These are phyloP conservation scores for Ajuga reptans DNA, from an alignment of 305 asterid genomes.

Conservation along the genomic window DNA sequence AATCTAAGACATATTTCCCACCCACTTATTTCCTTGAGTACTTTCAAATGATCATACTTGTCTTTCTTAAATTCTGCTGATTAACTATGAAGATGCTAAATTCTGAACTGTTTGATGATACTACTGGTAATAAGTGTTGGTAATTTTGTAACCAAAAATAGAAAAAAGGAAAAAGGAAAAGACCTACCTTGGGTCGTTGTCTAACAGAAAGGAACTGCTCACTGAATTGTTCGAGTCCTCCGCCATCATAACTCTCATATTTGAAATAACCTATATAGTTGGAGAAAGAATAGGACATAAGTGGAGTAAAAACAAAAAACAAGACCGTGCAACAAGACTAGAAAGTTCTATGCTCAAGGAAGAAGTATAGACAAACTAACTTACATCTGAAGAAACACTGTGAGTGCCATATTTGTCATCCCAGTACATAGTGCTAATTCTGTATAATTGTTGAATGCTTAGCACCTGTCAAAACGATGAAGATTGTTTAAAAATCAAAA, in stretches of 20 bases:
- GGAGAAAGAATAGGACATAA: slow-evolving; percentile 16
- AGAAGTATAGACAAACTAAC: slow-evolving; percentile 15
- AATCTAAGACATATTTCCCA: not conserved
- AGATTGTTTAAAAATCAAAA: not conserved
- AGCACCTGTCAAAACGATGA: slow-evolving; percentile 52
- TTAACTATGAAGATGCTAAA: too few relatives aligned
- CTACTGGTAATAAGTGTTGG: not conserved
- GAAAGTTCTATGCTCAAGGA: slow-evolving; percentile 3
- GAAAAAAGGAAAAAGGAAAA: not conserved
- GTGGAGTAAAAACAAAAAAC: not conserved
- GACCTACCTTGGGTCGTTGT: slow-evolving; percentile 87
- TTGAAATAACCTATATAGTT: slow-evolving; percentile 65
- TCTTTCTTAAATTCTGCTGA: not conserved
- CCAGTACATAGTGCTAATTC: slow-evolving; percentile 99
- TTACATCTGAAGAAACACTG: slow-evolving; percentile 89
- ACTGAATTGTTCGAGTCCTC: slow-evolving; percentile 86
- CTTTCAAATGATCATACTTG: not conserved
- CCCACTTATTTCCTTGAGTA: not conserved
- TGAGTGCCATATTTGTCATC: slow-evolving; percentile 99
- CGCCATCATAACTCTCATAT: slow-evolving; percentile 80
- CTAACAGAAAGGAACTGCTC: slow-evolving; percentile 91
- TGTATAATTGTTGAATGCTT: slow-evolving; percentile 91
- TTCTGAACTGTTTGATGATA: too few relatives aligned
- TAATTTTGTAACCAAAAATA: too few relatives aligned
- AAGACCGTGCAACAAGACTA: not conserved